Percentiles rank a stretch among this genome's conserved stretches.
Evolutionary conservation across 148 eudicot species (phyloP).

Genomic region (Fallopia convolvulus): DNA sequence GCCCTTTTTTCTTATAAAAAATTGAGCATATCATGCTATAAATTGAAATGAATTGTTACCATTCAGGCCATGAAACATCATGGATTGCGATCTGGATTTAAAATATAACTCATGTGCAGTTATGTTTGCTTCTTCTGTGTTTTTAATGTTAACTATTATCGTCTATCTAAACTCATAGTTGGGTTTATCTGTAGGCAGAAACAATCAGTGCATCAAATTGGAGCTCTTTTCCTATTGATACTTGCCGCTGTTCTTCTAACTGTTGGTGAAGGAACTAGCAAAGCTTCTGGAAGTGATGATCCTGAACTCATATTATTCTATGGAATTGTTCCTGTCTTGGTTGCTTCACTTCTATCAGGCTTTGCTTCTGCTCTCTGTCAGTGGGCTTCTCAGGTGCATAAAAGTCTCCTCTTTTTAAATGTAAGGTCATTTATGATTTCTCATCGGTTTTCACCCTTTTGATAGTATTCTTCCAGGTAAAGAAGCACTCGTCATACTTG

Average conservation of each 20-base stretch:
- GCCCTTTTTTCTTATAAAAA: not conserved
- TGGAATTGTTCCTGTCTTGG: slow-evolving; percentile 84
- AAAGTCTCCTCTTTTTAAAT: slow-evolving; percentile 4
- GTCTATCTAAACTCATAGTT: not conserved
- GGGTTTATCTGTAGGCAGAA: slow-evolving; percentile 55
- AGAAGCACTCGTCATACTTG: slow-evolving; percentile 83
- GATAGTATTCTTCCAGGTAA: slow-evolving; percentile 41
- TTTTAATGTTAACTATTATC: not conserved
- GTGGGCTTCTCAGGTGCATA: slow-evolving; percentile 97
- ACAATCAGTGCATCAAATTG: slow-evolving; percentile 92
- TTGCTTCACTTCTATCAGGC: slow-evolving; percentile 93
- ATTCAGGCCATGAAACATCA: not conserved
- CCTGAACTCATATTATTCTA: slow-evolving; percentile 65
- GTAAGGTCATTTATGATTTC: not conserved
- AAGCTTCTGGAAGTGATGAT: slow-evolving; percentile 49
- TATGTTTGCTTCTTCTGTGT: slow-evolving; percentile 7
- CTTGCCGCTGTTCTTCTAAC: slow-evolving; percentile 88
- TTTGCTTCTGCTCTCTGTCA: slow-evolving; percentile 95
- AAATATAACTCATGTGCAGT: not conserved
- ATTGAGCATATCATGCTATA: not conserved
- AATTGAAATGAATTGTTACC: not conserved
- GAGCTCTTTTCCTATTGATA: slow-evolving; percentile 83
- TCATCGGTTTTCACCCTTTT: not conserved
- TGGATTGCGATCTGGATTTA: not conserved
- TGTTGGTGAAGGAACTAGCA: slow-evolving; percentile 90